phyloP scores from a whole-genome alignment of 2,329 filamentous ascomycete genomes.

The Neocucurbitaria cava region DNA sequence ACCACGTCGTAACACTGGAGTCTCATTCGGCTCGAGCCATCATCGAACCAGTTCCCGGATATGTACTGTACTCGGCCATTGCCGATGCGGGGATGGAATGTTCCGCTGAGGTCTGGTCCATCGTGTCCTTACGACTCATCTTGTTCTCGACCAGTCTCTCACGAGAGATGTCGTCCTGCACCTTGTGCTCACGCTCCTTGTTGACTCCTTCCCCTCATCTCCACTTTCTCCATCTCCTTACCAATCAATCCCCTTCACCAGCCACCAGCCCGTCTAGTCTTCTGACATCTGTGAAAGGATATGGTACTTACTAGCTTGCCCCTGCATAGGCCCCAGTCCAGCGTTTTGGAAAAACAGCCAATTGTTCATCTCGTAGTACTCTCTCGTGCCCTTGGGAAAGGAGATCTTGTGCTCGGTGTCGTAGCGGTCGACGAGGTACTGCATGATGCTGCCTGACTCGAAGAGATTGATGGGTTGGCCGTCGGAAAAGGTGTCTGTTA shows the following conservation, averaged over 20 bases:
- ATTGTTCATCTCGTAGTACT: slow-evolving; percentile 80
- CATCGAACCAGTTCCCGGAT: no score
- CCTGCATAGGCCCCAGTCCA: slow-evolving; percentile 83
- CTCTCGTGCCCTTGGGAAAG: slow-evolving; percentile 73
- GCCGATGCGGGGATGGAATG: not conserved
- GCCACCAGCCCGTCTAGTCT: no score
- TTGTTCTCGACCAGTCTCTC: not conserved
- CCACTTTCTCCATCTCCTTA: not conserved
- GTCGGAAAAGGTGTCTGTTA: slow-evolving; percentile 78
- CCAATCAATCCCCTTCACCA: not conserved
- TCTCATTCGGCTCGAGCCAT: no score
- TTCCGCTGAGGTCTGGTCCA: not conserved
- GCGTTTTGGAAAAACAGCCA: slow-evolving; percentile 77
- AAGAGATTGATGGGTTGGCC: slow-evolving; percentile 78
- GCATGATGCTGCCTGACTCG: slow-evolving; percentile 82
- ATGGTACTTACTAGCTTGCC: slow-evolving; percentile 66
- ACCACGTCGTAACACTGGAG: no score
- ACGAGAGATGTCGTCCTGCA: not conserved
- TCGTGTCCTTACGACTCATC: not conserved
- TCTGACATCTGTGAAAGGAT: no score
- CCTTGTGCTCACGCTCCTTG: not conserved
- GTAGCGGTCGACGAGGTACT: slow-evolving; percentile 83
- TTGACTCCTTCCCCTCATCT: not conserved
- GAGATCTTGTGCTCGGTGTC: slow-evolving; percentile 83
- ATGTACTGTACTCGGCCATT: no score